Base-by-base conservation (phyloP, 2,329 filamentous ascomycete genomes). In the Ascosphaera pollenicola region DNA sequence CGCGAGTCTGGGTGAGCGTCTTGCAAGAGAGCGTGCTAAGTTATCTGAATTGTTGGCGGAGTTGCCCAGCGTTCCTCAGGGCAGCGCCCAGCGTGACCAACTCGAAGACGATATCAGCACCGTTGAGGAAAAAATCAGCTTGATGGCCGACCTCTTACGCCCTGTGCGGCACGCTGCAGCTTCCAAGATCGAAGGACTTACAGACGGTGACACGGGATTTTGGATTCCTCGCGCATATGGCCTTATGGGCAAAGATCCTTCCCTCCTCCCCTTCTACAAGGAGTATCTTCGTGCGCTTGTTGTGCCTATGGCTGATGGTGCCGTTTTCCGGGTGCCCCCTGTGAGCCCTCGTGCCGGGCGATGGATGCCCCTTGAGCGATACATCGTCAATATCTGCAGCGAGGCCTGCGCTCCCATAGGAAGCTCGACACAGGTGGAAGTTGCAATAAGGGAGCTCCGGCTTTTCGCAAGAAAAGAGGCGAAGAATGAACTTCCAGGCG, bases 211-310 rank as follows among this genome's bases (percentile, higher is more conserved):
- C 54, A 94, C 83, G 39, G 89, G 87, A 2, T 75, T 95, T 43
- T 98, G 89, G 89, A 84, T 83, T 38, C 89, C 89, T 15, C 71
- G 89, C 46, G 84, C 87, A 1, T 98, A 92, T 53, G 89, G 89
- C 42, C 77, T 98, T 44, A 66, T 98, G 44, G 89, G 89, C 26
- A 71, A 81, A 44, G 89, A 98, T 54, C 67, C 68, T 10, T 77
- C 74, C 43, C 70, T 91, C 59, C 84, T 85, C 46, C 73, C 75
- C 24, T 95, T 98, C 60, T 98, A 87, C 85, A 95, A 95, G 57
- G 89, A 98, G 55, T 98, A 89, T 89, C 69, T 98, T 37, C 78
- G 83, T 57, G 85, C 87, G 5, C 70, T 95, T 8, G 66, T 89
- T n/a, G 82, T 93, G 17, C 89, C 89, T 19, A 98, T 95, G 89